Base-by-base conservation (phyloP, 2,329 filamentous ascomycete species). In the Pestalotiopsis sp. region DNA sequence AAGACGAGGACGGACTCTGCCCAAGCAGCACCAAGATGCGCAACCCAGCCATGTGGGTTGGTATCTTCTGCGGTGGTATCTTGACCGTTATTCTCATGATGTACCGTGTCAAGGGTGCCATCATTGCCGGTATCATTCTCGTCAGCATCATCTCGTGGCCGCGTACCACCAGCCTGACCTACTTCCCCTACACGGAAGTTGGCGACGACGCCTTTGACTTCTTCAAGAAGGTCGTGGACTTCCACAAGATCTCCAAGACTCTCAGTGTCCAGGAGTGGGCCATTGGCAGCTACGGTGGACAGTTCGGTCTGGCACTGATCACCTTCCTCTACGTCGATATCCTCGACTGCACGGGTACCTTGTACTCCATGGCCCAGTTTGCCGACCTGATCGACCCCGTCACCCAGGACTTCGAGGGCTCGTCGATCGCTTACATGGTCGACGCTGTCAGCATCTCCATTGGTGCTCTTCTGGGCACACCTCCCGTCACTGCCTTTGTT, bases 271-370 rank as follows among this genome's bases (percentile, higher is more conserved):
- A 94, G 76, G 83, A 93, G 68, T 97, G 93, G 91, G 83, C 92
- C 73, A 84, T 97, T 27, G 82, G 85, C 7, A 84, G 84, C 4
- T 90, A 93, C 68, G 90, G 91, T 12, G 89, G 89, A 3, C 91
- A 96, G 76, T 97, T 97, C 75, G 92, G 91, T 36, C 85, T 96
- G 64, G 94, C 94, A 0, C 89, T 97, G 72, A 91, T 97, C 79
- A 97, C 94, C 2, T 97, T 97, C 82, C 85, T 97, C 25, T 97
- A 97, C 75, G 93, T 97, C 72, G 94, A 97, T 75, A 95, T 97
- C 70, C 88, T 97, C 59, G 94, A 97, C 79, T 91, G 90, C 72
- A 97, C 94, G 0, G 94, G 93, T 74, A 97, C 93, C 1, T 83
- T 97, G 69, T 97, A 97, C 82, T 93, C 93, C 23, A 97, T 97